These are phyloP conservation scores for Scheffersomyces titani DNA, from an alignment of 1,139 yeast genomes.

Conservation along the genomic window DNA sequence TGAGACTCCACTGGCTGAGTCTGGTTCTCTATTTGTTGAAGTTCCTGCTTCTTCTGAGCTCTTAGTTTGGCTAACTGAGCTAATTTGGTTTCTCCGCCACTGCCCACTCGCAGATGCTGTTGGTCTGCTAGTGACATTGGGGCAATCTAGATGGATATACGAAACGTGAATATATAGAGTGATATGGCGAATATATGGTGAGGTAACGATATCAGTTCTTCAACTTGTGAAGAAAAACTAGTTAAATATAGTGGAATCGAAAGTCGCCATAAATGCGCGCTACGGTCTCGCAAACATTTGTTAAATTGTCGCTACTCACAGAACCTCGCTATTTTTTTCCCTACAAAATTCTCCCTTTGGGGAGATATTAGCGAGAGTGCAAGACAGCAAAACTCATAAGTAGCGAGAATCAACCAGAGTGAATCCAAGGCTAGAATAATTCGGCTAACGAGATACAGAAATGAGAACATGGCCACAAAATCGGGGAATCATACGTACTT, in stretches of 20 bases:
- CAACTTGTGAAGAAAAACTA: not conserved
- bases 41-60: constrained; percentile 5
- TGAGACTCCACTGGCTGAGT: not conserved
- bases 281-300: not conserved
- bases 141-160: not conserved
- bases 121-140: not conserved
- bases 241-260: not conserved
- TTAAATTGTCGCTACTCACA: not conserved
- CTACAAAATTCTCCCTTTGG: not conserved
- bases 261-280: not conserved
- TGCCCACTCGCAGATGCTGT: not conserved
- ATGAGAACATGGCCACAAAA: not conserved
- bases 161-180: not conserved
- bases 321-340: not conserved
- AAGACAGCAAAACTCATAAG: not conserved
- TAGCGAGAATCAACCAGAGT: not conserved
- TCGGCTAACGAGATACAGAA: constrained; percentile 3
- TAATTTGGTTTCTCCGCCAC: constrained; percentile 9
- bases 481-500: constrained; percentile 36
- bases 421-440: constrained; percentile 5
- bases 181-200: not conserved
- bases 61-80: constrained; percentile 15
- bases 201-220: not conserved
- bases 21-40: constrained; percentile 1
- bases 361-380: not conserved